Base-by-base conservation (phyloP, 2,329 filamentous ascomycete genomes). In the Cephalotrichum gorgonifer region DNA sequence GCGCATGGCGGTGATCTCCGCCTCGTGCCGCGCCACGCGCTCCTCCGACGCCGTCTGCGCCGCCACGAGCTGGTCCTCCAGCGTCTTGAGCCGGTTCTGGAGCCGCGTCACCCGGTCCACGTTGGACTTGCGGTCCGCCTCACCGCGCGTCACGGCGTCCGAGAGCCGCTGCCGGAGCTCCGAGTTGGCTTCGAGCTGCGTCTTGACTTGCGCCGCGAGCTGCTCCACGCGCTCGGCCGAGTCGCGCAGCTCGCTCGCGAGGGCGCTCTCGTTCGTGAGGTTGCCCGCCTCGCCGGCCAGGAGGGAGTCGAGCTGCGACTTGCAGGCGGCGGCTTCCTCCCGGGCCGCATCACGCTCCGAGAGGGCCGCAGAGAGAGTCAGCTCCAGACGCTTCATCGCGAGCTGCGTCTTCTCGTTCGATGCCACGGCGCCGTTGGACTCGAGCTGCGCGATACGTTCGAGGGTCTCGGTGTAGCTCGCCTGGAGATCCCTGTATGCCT, bases 1-100 rank as follows among this genome's bases (percentile, higher is more conserved):
- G 55, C 85, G 83, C 49, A 97, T 70, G 22, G 76, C 72, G 17
- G 78, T 71, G 33, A 95, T 77, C 65, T 96, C 89, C 33, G 93
- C 88, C 63, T 97, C 93, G 60, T 96, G 89, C 44, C 81, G 83
- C 41, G 79, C 71, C 50, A 97, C 80, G 35, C 83, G 83, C 44
- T 91, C 89, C 62, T 98, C 93, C 1, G 88, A 91, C 20, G 85
- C 79, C 50, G 88, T 83, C 64, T 97, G 91, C 2, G 91, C 88
- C 20, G 79, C 69, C 48, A 94, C 75, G 22, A 98, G 78, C 57
- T 85, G 80, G 53, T 97, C 90, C 62, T 97, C 93, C 46, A 96
- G 79, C 15, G 72, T 68, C 58, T 86, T 88, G 50, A 98, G 82
- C 51, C 83, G 85, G 53, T 78, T 77, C 63, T 97, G 90, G 62